Evolutionary conservation across 2,329 filamentous ascomycete genomes (phyloP), one percentile per base, ranked within the genome.

Genomic region (Ophiocordyceps camponoti-saundersi): DNA sequence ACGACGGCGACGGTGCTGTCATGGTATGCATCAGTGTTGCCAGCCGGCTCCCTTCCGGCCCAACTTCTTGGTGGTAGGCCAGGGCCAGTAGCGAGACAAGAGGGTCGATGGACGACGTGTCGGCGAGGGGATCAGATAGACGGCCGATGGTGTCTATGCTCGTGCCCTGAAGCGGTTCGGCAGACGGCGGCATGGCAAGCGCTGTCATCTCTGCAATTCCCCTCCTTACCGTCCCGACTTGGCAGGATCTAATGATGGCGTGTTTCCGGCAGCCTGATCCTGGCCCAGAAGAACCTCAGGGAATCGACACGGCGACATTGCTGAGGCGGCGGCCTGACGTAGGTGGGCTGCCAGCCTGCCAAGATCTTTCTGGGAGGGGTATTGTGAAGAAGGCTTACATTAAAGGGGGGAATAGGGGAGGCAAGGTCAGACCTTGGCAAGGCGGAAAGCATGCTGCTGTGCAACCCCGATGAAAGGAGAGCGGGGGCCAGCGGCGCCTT

Each of bases 31-130:
- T 51, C 48, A 64, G 57, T n/a, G 57, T 60, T 42, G 56, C 50
- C 46, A 64, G 60, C n/a, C 56, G 60, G n/a, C 18, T 30, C 56
- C 53, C 41, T 61, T 55, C 43, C 50, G 50, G 3, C 48, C 48
- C 13, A 53, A 53, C 54, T 30, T 54, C 54, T 46, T 56, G 53
- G 46, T 56, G 55, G 48, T 62, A 63, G 42, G 61, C 56, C 46
- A 64, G 53, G 36, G 59, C 52, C 45, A 64, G 49, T 47, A 64
- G 60, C 22, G 54, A 57, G 51, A 64, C 57, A 44, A 64, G 61
- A 20, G 60, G 53, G 42, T 55, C 53, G 45, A 60, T 54, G 29
- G 57, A 56, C 2, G 56, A 57, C 55, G 60, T 61, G 48, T 52
- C 54, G 5, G 50, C 53, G 44, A 63, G 53, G 44, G 57, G 54